Percentiles rank a stretch among this genome's conserved stretches.
Conservation (phyloP, 805 yeast species). For the Cephaloascus albidus region DNA sequence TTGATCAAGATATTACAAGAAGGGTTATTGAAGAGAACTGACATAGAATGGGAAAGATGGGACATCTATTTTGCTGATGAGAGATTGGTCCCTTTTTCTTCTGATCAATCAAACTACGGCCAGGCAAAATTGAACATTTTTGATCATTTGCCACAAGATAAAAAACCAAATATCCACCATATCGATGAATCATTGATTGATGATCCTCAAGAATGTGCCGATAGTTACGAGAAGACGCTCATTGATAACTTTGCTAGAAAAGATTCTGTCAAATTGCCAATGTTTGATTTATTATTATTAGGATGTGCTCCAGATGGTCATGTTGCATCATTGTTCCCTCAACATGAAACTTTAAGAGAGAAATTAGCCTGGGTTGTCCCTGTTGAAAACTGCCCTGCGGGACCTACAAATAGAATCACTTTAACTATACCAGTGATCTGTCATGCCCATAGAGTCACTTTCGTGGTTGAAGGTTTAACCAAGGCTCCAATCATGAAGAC, state of each 20-base stretch:
- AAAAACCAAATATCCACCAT: slow-evolving; percentile 68
- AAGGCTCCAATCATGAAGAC: slow-evolving; percentile 88
- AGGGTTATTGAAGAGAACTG: slow-evolving; percentile 70
- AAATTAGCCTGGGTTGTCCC: slow-evolving; percentile 93
- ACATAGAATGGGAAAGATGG: slow-evolving; percentile 89
- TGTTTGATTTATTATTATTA: slow-evolving; percentile 81
- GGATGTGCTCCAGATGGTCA: slow-evolving; percentile 99
- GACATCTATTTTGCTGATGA: slow-evolving; percentile 96
- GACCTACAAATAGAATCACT: slow-evolving; percentile 80
- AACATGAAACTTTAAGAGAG: slow-evolving; percentile 82
- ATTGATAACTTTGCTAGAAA: slow-evolving; percentile 91
- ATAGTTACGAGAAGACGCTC: slow-evolving; percentile 77
- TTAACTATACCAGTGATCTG: slow-evolving; percentile 90
- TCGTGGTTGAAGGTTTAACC: slow-evolving; percentile 93
- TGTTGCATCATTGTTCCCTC: slow-evolving; percentile 92
- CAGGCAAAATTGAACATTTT: slow-evolving; percentile 74
- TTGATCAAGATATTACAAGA: slow-evolving; percentile 77
- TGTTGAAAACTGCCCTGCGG: slow-evolving; percentile 83
- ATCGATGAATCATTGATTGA: slow-evolving; percentile 67
- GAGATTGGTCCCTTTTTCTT: slow-evolving; percentile 81
- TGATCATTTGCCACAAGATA: slow-evolving; percentile 49
- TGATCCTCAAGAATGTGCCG: slow-evolving; percentile 91
- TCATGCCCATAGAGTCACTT: slow-evolving; percentile 86
- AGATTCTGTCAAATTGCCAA: slow-evolving; percentile 91
- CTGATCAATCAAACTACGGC: slow-evolving; percentile 85